A percentile compares a stretch with the other conserved stretches of the same genome.
Conservation (phyloP, 75 land plant genomes). For the Pseudotsuga menziesii region DNA sequence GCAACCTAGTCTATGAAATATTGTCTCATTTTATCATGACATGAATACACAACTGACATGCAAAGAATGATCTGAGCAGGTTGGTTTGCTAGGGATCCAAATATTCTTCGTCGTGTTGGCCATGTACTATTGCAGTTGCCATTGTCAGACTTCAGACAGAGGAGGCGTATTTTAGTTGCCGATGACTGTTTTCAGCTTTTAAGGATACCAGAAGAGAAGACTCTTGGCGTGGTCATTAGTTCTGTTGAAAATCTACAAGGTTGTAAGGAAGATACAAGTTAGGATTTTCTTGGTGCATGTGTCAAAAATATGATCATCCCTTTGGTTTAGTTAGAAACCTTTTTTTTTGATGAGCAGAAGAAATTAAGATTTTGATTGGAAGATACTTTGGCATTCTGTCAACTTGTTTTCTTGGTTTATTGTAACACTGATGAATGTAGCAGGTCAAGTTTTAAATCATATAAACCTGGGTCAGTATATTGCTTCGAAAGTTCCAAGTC, state of each 20-base stretch:
- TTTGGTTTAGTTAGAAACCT: background rate
- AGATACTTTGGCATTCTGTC: background rate
- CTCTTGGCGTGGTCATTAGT: conserved; percentile 43
- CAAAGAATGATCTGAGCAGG: conserved; percentile 30
- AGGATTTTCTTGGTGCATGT: background rate
- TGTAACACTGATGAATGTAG: background rate
- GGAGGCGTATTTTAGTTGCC: conserved; percentile 65
- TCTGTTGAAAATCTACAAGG: conserved; percentile 63
- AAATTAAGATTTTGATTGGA: background rate
- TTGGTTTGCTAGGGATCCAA: conserved; percentile 84
- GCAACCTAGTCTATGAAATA: too few relatives aligned
- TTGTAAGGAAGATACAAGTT: conserved; percentile 48
- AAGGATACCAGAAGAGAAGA: conserved; percentile 50
- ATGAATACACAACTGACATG: too few relatives aligned
- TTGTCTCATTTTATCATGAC: too few relatives aligned
- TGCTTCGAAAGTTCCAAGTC: conserved; percentile 64
- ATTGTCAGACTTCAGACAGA: conserved; percentile 26
- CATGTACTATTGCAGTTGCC: conserved; percentile 56
- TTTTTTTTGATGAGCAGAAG: background rate
- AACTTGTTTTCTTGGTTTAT: background rate
- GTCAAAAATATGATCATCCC: background rate
- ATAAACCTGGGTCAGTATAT: conserved; percentile 69
- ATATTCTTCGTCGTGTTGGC: conserved; percentile 63
- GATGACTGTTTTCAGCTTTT: conserved; percentile 88
- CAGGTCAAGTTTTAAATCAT: conserved; percentile 63